Evolutionary conservation across 768 basidiomycete species (phyloP).

Genomic region (Guyanaporus albipodus): DNA sequence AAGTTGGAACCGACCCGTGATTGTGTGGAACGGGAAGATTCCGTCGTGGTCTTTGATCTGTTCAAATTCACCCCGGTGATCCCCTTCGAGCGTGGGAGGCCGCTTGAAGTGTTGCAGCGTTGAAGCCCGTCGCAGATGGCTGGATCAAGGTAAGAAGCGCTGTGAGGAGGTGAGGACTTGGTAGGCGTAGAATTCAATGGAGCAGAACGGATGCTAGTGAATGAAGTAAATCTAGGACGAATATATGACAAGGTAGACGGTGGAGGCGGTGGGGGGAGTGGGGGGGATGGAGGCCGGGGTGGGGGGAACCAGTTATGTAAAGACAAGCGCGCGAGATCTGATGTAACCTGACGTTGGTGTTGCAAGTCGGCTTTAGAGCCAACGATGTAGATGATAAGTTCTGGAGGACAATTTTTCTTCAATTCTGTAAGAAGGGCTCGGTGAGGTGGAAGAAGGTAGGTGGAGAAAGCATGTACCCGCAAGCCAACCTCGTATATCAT

Average conservation of each 20-base stretch:
- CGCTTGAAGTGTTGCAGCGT: constrained; percentile 48
- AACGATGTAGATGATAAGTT: constrained; percentile 92
- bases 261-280: constrained; percentile 53
- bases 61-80: constrained; percentile 34
- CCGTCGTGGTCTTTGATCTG: constrained; percentile 28
- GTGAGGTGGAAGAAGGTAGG: background rate
- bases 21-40: constrained; percentile 42
- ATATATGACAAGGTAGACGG: constrained; percentile 38
- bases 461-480: constrained; percentile 54
- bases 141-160: constrained; percentile 61
- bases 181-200: constrained; percentile 44
- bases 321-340: constrained; percentile 78
- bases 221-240: constrained; percentile 34
- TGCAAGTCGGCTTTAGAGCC: constrained; percentile 87
- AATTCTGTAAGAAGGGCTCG: constrained; percentile 50
- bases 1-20: constrained; percentile 59
- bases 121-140: constrained; percentile 50
- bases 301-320: constrained; percentile 88
- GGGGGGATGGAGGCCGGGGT: constrained; percentile 62
- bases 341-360: constrained; percentile 67
- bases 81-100: constrained; percentile 49
- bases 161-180: constrained; percentile 50
- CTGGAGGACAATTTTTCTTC: constrained; percentile 84
- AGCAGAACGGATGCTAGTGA: constrained; percentile 58
- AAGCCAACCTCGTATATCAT: constrained; percentile 89